phyloP scores from a whole-genome alignment of 345 rosid species.

The Ceriops zippeliana region DNA sequence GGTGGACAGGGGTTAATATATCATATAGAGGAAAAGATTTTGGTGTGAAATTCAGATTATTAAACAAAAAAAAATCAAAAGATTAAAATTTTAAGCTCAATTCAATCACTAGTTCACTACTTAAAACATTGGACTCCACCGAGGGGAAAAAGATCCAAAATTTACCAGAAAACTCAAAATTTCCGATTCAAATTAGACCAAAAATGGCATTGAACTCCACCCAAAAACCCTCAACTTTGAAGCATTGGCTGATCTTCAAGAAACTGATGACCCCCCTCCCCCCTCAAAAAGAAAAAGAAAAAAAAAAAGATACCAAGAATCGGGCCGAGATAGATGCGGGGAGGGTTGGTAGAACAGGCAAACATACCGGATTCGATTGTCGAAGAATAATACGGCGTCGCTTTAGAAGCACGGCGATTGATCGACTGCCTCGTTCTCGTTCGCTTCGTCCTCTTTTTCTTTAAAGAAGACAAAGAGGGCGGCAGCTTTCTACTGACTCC shows the following conservation, averaged over 20 bases:
- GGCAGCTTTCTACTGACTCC: conserved; percentile 21
- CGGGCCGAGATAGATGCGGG: not conserved
- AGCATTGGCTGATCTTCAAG: not conserved
- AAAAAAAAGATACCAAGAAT: not conserved
- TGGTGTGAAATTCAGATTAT: too few relatives aligned
- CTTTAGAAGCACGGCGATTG: not conserved
- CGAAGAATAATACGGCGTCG: conserved; percentile 1
- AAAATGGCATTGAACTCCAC: not conserved
- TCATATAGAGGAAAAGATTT: too few relatives aligned
- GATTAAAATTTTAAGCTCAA: too few relatives aligned
- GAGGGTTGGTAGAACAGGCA: not conserved
- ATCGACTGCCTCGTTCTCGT: not conserved
- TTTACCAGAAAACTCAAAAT: conserved; percentile 1
- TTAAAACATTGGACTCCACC: too few relatives aligned
- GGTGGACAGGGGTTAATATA: too few relatives aligned
- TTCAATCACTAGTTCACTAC: too few relatives aligned
- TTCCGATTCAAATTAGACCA: not conserved
- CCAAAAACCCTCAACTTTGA: conserved; percentile 16
- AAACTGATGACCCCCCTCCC: not conserved
- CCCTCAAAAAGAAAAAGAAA: not conserved
- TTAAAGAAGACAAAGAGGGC: conserved; percentile 10
- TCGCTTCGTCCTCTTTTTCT: not conserved
- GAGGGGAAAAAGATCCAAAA: not conserved
- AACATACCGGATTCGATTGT: not conserved
- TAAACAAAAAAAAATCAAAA: too few relatives aligned